Conservation (phyloP, 352 stramenopile genomes). For the Thalassiosira mediterranea region DNA sequence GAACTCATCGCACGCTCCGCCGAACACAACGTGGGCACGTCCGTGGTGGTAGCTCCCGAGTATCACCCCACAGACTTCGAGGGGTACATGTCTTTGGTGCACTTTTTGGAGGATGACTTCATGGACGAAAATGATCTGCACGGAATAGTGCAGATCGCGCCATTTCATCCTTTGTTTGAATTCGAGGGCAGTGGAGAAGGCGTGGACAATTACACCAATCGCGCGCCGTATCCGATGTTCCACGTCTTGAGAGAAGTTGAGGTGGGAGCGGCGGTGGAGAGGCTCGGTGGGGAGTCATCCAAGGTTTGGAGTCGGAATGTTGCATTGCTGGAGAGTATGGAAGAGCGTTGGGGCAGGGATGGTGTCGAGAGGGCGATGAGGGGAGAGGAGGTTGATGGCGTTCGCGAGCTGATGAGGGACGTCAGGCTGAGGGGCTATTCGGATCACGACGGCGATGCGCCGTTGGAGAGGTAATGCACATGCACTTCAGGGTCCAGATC, state of each 20-base stretch:
- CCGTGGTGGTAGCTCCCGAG: slow-evolving; percentile 73
- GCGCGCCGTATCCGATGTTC: slow-evolving; percentile 78
- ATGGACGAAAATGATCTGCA: slow-evolving; percentile 59
- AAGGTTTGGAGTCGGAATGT: slow-evolving; percentile 79
- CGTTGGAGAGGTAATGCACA: no score
- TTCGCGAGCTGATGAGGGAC: slow-evolving; percentile 41
- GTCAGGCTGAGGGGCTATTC: slow-evolving; percentile 25
- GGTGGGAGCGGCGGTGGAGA: slow-evolving; percentile 63
- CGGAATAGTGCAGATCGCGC: slow-evolving; percentile 69
- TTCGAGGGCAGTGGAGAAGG: slow-evolving; percentile 62
- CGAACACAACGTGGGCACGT: slow-evolving; percentile 44
- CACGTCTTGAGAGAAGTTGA: slow-evolving; percentile 81
- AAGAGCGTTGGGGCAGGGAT: slow-evolving; percentile 47
- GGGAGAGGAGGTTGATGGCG: slow-evolving; percentile 25
- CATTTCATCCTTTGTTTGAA: slow-evolving; percentile 79
- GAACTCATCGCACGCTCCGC: slow-evolving; percentile 45
- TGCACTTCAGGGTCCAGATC: no score
- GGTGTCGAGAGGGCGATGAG: slow-evolving; percentile 47
- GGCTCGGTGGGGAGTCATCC: slow-evolving; percentile 66
- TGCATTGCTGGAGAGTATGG: slow-evolving; percentile 60
- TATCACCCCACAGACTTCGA: slow-evolving; percentile 67
- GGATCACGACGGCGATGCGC: slow-evolving; percentile 6
- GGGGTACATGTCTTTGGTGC: slow-evolving; percentile 61
- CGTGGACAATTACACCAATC: slow-evolving; percentile 76
- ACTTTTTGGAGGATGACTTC: slow-evolving; percentile 58